Evolutionary conservation across 2,329 filamentous ascomycete species (phyloP).

Genomic region (Colletotrichum cereale): DNA sequence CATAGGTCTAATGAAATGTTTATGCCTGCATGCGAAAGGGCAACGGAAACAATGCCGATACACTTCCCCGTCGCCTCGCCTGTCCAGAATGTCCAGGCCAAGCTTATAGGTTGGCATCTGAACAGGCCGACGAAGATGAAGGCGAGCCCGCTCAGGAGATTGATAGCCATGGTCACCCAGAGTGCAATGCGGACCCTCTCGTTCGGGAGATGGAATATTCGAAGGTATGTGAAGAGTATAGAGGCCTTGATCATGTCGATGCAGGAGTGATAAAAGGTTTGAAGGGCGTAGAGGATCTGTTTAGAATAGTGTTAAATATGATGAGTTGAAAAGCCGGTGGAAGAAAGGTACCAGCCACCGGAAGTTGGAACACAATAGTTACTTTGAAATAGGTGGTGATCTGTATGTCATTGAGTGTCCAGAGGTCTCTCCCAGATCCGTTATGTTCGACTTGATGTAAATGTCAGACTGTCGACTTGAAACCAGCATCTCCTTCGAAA

Average conservation of each 20-base stretch:
- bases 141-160: constrained; percentile 8
- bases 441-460: constrained; percentile 16
- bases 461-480: background rate
- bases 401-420: constrained; percentile 8
- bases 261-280: constrained; percentile 18
- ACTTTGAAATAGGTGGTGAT: constrained; percentile 30
- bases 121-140: constrained; percentile 20
- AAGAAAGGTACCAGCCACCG: too few species aligned
- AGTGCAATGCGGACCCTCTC: constrained; percentile 29
- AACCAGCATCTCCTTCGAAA: background rate
- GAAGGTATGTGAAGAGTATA: constrained; percentile 36
- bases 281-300: constrained; percentile 22
- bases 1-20: constrained; percentile 31
- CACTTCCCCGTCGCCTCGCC: constrained; percentile 25
- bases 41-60: constrained; percentile 1
- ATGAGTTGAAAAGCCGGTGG: too few species aligned
- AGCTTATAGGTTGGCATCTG: constrained; percentile 17
- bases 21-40: constrained; percentile 19
- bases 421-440: constrained; percentile 30
- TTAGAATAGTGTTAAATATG: background rate
- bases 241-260: constrained; percentile 35
- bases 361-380: too few species aligned
- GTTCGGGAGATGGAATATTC: constrained; percentile 31
- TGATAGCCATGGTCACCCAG: constrained; percentile 8
- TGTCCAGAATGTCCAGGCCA: constrained; percentile 30